phyloP scores from a whole-genome alignment of 2,329 filamentous ascomycete species.

The Alternaria panax region DNA sequence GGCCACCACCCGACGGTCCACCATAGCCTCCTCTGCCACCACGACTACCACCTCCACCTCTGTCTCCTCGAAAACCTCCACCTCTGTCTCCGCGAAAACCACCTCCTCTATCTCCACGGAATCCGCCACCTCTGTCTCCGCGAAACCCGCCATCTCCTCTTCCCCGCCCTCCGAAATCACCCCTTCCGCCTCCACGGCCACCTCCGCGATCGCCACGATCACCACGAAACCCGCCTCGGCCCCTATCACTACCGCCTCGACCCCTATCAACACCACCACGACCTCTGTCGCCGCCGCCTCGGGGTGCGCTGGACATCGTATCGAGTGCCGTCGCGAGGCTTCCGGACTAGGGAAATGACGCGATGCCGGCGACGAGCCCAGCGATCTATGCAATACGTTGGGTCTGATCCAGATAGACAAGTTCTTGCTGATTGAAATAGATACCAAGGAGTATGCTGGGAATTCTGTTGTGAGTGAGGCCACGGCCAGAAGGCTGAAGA shows the following conservation, averaged over 20 bases:
- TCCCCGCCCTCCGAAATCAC: conserved; percentile 3
- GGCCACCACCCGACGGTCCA: conserved; percentile 4
- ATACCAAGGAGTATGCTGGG: neutral
- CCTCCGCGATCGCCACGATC: conserved; percentile 4
- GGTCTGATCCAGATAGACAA: too few relatives aligned
- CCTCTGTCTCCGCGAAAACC: conserved; percentile 2
- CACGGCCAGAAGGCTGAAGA: conserved; percentile 1
- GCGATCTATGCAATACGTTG: neutral
- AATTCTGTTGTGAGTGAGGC: neutral
- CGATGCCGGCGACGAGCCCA: neutral
- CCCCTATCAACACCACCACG: neutral
- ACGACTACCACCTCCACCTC: conserved; percentile 4
- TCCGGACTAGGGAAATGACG: conserved; percentile 2
- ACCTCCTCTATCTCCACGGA: neutral
- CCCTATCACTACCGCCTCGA: too few relatives aligned
- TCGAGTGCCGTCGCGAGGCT: conserved; percentile 13
- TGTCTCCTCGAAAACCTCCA: conserved; percentile 1
- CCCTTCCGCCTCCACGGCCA: conserved; percentile 2
- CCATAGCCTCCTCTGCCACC: neutral
- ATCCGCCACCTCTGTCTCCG: neutral
- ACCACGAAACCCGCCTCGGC: neutral
- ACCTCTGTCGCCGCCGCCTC: conserved; percentile 14
- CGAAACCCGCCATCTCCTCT: neutral
- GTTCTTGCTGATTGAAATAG: neutral
- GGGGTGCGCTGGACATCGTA: conserved; percentile 8